A percentile compares a stretch with the other conserved stretches of the same genome.
phyloP scores from a whole-genome alignment of 192 early-diverging fungal species.

The Dimargaris verticillata region DNA sequence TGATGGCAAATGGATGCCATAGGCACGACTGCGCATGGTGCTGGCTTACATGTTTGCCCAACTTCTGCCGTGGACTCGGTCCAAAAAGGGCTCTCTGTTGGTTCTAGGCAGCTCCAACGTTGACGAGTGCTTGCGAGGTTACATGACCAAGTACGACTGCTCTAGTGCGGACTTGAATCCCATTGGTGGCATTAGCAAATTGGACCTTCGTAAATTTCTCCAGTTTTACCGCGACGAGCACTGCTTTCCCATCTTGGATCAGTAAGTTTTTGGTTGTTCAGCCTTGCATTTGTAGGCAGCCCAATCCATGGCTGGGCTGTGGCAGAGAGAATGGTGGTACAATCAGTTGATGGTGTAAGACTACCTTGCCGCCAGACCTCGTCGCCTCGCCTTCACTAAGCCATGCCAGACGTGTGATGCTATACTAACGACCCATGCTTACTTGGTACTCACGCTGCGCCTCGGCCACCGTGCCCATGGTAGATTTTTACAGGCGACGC shows the following conservation, averaged over 20 bases:
- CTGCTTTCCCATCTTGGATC: conserved; percentile 45
- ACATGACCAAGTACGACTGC: conserved; percentile 98
- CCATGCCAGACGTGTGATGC: too few species aligned
- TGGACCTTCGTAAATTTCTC: conserved; percentile 73
- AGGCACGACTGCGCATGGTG: conserved; percentile 89
- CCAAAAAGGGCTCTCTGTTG: conserved; percentile 47
- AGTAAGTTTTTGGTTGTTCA: conserved; percentile 17
- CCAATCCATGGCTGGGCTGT: too few species aligned
- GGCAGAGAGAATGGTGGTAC: too few species aligned
- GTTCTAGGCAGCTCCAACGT: conserved; percentile 96
- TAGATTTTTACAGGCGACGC: conserved; percentile 69
- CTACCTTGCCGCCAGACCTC: too few species aligned
- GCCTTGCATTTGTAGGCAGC: too few species aligned
- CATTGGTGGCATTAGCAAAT: conserved; percentile 86
- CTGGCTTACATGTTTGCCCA: conserved; percentile 90
- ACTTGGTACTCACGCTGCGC: too few species aligned
- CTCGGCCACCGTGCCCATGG: too few species aligned
- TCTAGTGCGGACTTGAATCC: conserved; percentile 94
- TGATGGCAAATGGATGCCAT: not conserved
- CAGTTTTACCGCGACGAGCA: conserved; percentile 43
- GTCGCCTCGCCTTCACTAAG: too few species aligned
- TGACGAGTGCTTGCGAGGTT: conserved; percentile 90
- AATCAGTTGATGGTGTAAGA: too few species aligned
- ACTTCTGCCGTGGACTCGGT: conserved; percentile 78
- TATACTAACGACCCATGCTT: too few species aligned